These are phyloP conservation scores for Grammothele lineata DNA, from an alignment of 768 basidiomycete genomes.

Conservation along the genomic window DNA sequence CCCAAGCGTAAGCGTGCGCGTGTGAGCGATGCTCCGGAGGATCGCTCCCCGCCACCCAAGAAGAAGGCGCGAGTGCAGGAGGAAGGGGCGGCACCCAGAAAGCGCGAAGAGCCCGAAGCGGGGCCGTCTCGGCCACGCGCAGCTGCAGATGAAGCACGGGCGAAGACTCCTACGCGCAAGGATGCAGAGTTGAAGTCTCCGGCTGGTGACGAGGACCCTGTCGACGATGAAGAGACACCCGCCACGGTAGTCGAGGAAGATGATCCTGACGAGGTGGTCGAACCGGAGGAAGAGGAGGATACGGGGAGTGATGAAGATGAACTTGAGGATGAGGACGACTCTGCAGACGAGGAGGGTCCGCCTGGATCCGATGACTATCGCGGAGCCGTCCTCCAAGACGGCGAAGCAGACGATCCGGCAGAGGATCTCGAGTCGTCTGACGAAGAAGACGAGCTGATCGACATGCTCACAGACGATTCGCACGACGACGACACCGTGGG, in stretches of 20 bases:
- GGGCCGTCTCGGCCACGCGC: too few relatives aligned
- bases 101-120: too few relatives aligned
- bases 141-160: background rate
- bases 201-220: too few relatives aligned
- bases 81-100: too few relatives aligned
- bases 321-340: too few relatives aligned
- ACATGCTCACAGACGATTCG: background rate
- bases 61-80: too few relatives aligned
- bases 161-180: background rate
- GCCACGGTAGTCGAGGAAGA: background rate
- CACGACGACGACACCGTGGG: background rate
- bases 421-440: background rate
- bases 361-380: background rate
- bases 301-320: too few relatives aligned
- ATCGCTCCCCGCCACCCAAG: too few relatives aligned
- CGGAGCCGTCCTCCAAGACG: background rate
- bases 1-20: too few relatives aligned
- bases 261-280: background rate
- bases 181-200: background rate
- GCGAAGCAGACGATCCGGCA: background rate
- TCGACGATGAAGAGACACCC: background rate
- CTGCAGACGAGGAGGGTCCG: too few relatives aligned
- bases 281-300: too few relatives aligned
- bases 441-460: slow-evolving; percentile 4
- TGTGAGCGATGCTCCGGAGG: too few relatives aligned